phyloP scores from a whole-genome alignment of 2,329 filamentous ascomycete species.

The Huntiella abstrusa region DNA sequence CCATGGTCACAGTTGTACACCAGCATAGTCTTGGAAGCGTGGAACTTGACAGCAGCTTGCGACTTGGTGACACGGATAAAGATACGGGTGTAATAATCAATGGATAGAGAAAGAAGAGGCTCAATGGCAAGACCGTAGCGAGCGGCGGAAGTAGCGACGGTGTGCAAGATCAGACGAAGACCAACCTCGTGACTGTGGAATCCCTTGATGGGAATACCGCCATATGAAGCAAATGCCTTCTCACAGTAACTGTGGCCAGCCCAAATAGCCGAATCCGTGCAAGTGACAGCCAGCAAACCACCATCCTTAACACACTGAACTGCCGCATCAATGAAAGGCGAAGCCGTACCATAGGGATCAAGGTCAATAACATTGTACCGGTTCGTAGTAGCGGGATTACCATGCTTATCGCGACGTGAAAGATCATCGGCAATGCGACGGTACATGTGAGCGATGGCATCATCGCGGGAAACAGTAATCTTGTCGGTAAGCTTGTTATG shows the following conservation, averaged over 20 bases:
- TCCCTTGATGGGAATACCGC: constrained; percentile 72
- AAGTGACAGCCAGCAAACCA: constrained; percentile 83
- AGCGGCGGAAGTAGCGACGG: constrained; percentile 60
- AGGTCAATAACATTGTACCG: constrained; percentile 90
- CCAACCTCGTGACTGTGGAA: constrained; percentile 76
- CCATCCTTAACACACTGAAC: constrained; percentile 68
- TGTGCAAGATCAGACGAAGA: constrained; percentile 67
- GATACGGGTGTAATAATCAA: constrained; percentile 84
- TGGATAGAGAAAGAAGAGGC: constrained; percentile 77
- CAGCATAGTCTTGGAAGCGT: constrained; percentile 80
- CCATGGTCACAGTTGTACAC: constrained; percentile 81
- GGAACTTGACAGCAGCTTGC: constrained; percentile 72
- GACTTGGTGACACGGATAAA: constrained; percentile 71
- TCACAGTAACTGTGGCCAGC: constrained; percentile 87
- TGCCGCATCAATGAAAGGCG: constrained; percentile 79
- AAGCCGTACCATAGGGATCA: constrained; percentile 87
- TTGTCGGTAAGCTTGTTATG: constrained; percentile 60
- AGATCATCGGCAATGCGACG: constrained; percentile 38
- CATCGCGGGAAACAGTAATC: constrained; percentile 56
- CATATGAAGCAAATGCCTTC: constrained; percentile 87
- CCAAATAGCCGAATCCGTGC: constrained; percentile 89
- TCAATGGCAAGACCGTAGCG: constrained; percentile 79
- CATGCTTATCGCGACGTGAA: constrained; percentile 22
- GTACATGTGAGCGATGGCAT: constrained; percentile 89
- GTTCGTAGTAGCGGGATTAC: constrained; percentile 22